phyloP scores from a whole-genome alignment of 2,329 filamentous ascomycete genomes.

The Colletotrichum kahawae region DNA sequence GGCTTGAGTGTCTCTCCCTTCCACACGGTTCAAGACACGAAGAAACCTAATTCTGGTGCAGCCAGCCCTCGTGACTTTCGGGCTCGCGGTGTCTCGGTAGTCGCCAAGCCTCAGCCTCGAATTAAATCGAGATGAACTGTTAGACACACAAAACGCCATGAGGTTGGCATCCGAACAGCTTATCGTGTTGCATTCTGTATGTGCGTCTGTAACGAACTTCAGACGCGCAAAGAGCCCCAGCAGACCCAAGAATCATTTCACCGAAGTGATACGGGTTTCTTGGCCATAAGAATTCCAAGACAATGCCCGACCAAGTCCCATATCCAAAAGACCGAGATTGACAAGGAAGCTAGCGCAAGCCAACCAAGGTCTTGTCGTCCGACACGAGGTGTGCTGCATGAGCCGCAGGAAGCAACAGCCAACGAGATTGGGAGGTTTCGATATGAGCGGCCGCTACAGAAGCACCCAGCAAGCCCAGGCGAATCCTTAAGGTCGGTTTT shows the following conservation, averaged over 20 bases:
- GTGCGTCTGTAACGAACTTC: background rate
- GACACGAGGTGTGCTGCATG: constrained; percentile 10
- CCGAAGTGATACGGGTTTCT: background rate
- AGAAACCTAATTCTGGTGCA: background rate
- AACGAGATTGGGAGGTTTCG: background rate
- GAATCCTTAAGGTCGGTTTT: background rate
- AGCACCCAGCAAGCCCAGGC: background rate
- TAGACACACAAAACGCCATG: background rate
- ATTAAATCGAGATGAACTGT: background rate
- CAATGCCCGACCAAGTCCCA: background rate
- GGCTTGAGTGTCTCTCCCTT: background rate
- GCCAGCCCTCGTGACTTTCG: background rate
- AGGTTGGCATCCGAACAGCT: background rate
- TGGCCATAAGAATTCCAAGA: background rate
- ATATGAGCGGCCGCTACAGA: background rate
- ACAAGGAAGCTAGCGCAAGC: background rate
- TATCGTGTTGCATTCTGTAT: background rate
- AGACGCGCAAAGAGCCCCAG: background rate
- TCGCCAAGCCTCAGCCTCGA: background rate
- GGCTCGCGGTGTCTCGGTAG: background rate
- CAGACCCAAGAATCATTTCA: background rate
- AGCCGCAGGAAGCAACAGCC: background rate
- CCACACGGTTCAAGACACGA: background rate
- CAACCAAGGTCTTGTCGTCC: background rate
- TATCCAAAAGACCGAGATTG: background rate